Conservation (phyloP, 805 yeast species). For the Wickerhamiella nectarea region DNA sequence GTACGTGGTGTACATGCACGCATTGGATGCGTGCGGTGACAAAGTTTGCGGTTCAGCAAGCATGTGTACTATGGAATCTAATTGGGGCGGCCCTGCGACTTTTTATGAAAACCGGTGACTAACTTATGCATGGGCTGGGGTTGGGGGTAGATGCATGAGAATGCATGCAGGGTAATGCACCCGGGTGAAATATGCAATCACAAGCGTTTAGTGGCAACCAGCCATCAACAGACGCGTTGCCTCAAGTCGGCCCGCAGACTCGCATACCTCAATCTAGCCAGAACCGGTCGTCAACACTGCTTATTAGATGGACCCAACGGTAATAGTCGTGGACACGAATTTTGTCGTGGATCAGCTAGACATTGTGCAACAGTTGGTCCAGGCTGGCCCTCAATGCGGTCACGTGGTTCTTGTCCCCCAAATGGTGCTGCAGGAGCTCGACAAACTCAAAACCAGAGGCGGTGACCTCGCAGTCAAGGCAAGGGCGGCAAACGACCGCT, state of each 20-base stretch:
- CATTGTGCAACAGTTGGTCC: slow-evolving; percentile 40
- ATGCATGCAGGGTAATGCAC: not conserved
- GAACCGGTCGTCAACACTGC: too few relatives aligned
- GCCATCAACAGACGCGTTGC: too few relatives aligned
- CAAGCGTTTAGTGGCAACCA: too few relatives aligned
- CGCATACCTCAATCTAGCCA: too few relatives aligned
- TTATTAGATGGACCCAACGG: not conserved
- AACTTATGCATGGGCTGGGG: not conserved
- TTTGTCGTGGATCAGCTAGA: slow-evolving; percentile 57
- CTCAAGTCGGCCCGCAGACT: too few relatives aligned
- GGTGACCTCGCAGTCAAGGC: slow-evolving; percentile 28
- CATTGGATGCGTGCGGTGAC: slow-evolving; percentile 45
- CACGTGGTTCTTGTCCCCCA: slow-evolving; percentile 52
- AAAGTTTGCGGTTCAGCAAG: slow-evolving; percentile 19
- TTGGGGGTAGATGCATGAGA: not conserved
- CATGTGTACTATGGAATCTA: not conserved
- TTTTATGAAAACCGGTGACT: not conserved
- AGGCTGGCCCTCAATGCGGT: slow-evolving; percentile 30
- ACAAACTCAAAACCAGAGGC: slow-evolving; percentile 50
- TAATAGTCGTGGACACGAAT: slow-evolving; percentile 68
- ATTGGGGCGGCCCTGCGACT: too few relatives aligned
- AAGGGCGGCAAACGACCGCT: slow-evolving; percentile 67
- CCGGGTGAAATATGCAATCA: not conserved
- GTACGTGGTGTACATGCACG: slow-evolving; percentile 49
- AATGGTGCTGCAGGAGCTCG: slow-evolving; percentile 64